A percentile compares a stretch with the other conserved stretches of the same genome.
These are phyloP conservation scores for Paspalum vaginatum DNA, from an alignment of 176 grass and related monocot genomes.

Conservation along the genomic window DNA sequence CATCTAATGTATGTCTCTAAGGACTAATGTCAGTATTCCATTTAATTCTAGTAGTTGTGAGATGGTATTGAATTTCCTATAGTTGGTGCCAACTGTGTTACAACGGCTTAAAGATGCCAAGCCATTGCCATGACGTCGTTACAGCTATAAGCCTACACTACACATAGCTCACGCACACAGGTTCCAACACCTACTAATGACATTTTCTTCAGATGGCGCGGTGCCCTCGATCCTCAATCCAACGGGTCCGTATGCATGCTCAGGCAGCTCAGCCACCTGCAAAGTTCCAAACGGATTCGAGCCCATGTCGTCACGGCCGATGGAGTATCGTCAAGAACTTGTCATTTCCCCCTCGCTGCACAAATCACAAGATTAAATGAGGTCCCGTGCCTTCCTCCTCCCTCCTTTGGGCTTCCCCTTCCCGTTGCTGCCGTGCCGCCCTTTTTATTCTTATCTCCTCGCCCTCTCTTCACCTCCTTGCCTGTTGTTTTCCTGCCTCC, in stretches of 20 bases:
- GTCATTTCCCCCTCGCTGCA: not conserved
- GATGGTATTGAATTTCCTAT: conserved; percentile 3
- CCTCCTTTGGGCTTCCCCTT: not conserved
- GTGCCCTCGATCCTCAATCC: not conserved
- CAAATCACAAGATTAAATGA: conserved; percentile 21
- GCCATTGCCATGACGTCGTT: not conserved
- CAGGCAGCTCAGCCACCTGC: not conserved
- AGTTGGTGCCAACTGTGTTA: conserved; percentile 27
- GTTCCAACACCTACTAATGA: not conserved
- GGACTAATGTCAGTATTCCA: not conserved
- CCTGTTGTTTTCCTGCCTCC: conserved; percentile 46
- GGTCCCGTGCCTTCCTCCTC: not conserved
- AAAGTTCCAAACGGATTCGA: conserved; percentile 28
- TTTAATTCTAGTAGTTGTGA: not conserved
- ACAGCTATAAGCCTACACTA: not conserved
- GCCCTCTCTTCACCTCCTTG: conserved; percentile 39
- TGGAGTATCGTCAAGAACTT: not conserved
- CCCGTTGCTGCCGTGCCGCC: not conserved
- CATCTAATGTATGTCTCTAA: not conserved
- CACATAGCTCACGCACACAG: not conserved
- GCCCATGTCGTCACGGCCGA: conserved; percentile 31
- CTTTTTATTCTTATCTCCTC: conserved; percentile 53
- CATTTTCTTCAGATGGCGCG: not conserved
- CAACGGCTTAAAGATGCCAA: conserved; percentile 21
- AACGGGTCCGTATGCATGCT: not conserved